Percentiles rank a stretch among this genome's conserved stretches.
Conservation (phyloP, 345 rosid genomes). For the Clausena lansium region DNA sequence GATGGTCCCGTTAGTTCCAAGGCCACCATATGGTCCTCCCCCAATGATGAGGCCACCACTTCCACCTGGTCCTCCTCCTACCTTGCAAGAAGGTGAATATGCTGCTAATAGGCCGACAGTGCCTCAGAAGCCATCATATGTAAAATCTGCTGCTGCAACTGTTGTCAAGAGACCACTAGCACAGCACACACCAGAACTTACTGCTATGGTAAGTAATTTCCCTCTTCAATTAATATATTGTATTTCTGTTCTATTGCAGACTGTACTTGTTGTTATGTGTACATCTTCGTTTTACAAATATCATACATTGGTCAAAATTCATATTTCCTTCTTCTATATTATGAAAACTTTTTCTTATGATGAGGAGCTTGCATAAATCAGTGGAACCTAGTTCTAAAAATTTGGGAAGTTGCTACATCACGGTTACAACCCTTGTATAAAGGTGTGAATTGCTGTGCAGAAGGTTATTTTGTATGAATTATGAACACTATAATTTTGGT, state of each 20-base stretch:
- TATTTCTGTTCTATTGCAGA: background rate
- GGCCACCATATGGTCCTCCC: constrained; percentile 90
- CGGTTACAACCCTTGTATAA: background rate
- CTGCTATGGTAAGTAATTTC: constrained; percentile 71
- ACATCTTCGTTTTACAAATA: background rate
- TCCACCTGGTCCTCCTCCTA: constrained; percentile 94
- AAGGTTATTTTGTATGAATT: background rate
- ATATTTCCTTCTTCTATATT: background rate
- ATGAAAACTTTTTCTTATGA: background rate
- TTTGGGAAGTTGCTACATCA: background rate
- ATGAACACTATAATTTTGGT: background rate
- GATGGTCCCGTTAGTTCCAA: constrained; percentile 64
- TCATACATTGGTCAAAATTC: background rate
- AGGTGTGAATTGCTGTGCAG: background rate
- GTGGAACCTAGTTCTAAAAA: background rate
- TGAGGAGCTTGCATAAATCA: background rate
- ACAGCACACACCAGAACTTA: constrained; percentile 97
- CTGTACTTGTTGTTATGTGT: background rate
- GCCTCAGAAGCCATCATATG: constrained; percentile 86
- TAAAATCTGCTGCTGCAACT: constrained; percentile 97
- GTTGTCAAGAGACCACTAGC: constrained; percentile 97
- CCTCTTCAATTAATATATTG: constrained; percentile 2
- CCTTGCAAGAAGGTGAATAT: constrained; percentile 47
- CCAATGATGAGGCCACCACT: constrained; percentile 96
- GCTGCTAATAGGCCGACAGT: constrained; percentile 44